Evolutionary conservation across 768 basidiomycete genomes (phyloP), one percentile per base, ranked within the genome.

Genomic region (Lentinula detonsa): DNA sequence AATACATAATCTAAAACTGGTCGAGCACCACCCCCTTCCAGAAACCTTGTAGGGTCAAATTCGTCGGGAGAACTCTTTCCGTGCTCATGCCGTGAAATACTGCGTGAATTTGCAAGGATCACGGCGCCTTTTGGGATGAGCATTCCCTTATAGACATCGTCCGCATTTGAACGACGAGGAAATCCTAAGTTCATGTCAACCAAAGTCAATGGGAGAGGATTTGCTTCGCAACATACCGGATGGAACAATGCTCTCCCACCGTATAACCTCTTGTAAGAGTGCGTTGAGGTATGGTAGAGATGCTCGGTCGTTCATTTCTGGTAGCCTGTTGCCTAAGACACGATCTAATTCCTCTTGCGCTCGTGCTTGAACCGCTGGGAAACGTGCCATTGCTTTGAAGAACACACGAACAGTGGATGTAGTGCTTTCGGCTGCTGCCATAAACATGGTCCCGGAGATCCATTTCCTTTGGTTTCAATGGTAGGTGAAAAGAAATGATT

Each of bases 21-120:
- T 18, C 46, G 46, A 23, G 46, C 46, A 48, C 46, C 46, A 21
- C 46, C 46, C 18, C 46, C 46, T 23, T 48, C 46, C 21, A 48
- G 11, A 48, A 48, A 48, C 21, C 46, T 48, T 23, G 46, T 23
- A 4, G 46, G 46, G n/a, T 48, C 21, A n/a, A 48, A 48, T 21
- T 48, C 21, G 21, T 48, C 21, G 4, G 46, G 46, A 1, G 46
- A 48, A 9, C 46, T 21, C 6, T 21, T 48, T 4, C 46, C 46
- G 21, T 48, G 46, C 21, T 48, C 46, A 18, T 48, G 46, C 7
- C 46, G 46, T 2, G 46, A 48, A 11, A 48, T 48, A 23, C 46
- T 48, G 21, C 46, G 46, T 21, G 46, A 48, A 63, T 48, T 60
- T 11, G 49, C 49, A n/a, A 52, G 48, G n/a, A 60, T 46, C 9